These are phyloP conservation scores for Aureobasidium mangrovei DNA, from an alignment of 2,329 filamentous ascomycete genomes.

Conservation along the genomic window DNA sequence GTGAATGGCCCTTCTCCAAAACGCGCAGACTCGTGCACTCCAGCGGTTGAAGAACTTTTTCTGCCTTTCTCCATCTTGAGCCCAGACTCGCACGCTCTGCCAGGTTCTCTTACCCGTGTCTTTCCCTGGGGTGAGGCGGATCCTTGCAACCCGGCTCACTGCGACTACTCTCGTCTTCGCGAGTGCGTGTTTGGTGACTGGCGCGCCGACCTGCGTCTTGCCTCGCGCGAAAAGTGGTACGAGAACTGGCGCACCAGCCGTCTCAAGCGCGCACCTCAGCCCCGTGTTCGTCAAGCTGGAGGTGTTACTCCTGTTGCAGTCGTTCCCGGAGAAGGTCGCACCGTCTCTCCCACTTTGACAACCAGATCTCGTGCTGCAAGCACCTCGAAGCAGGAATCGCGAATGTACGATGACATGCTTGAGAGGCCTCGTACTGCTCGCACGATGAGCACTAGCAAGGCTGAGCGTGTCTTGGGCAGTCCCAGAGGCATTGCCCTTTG, in stretches of 20 bases:
- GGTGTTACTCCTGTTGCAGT: conserved; percentile 28
- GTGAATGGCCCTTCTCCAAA: conserved; percentile 14
- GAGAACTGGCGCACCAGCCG: conserved; percentile 77
- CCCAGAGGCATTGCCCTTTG: conserved; percentile 9
- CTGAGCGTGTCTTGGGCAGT: conserved; percentile 10
- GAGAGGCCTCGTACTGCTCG: conserved; percentile 2
- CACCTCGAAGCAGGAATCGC: not conserved
- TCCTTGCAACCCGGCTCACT: conserved; percentile 83
- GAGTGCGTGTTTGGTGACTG: conserved; percentile 90
- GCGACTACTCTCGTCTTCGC: conserved; percentile 84
- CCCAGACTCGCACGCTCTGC: conserved; percentile 73
- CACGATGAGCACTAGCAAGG: conserved; percentile 8
- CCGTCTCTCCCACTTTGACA: conserved; percentile 1
- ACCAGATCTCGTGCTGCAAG: conserved; percentile 7
- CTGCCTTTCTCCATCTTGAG: conserved; percentile 89
- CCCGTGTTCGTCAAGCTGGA: conserved; percentile 23
- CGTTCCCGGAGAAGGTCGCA: conserved; percentile 25
- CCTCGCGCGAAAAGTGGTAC: conserved; percentile 88
- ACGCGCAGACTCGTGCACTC: conserved; percentile 23
- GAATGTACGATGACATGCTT: not conserved
- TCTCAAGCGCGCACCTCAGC: conserved; percentile 29
- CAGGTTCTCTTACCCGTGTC: conserved; percentile 64
- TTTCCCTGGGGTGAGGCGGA: conserved; percentile 98
- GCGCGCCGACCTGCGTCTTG: conserved; percentile 82
- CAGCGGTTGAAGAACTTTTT: conserved; percentile 49